phyloP scores from a whole-genome alignment of 1,284 basidiomycete species.

The Ceratobasidium sp. region DNA sequence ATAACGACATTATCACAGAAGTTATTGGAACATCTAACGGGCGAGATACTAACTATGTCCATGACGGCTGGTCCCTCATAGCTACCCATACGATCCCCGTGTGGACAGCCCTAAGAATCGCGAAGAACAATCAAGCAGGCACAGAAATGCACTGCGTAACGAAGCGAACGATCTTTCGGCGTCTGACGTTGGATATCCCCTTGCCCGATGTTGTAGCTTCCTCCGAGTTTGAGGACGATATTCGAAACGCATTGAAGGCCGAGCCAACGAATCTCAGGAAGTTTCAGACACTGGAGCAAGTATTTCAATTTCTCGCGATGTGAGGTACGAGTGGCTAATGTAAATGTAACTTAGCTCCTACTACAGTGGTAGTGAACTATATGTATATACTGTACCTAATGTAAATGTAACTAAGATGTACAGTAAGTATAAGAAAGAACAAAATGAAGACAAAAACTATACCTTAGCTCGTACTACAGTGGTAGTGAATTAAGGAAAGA shows the following conservation, averaged over 20 bases:
- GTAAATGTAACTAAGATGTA: no score
- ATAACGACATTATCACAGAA: conserved; percentile 5
- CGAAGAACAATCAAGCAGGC: conserved; percentile 1
- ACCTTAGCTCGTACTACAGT: no score
- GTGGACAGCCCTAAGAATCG: conserved; percentile 26
- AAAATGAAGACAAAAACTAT: no score
- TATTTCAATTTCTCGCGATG: neutral
- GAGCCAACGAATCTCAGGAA: neutral
- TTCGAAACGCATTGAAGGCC: neutral
- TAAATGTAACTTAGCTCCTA: no score
- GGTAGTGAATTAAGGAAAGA: no score
- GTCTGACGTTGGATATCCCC: neutral
- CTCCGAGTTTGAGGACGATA: neutral
- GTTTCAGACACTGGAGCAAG: neutral
- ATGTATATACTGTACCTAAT: no score
- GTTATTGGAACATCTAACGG: neutral
- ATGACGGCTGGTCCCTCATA: conserved; percentile 31
- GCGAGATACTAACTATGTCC: conserved; percentile 18
- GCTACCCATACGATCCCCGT: neutral
- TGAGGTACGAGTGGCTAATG: no score
- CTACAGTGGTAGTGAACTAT: no score
- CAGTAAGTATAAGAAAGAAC: no score
- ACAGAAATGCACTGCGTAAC: neutral
- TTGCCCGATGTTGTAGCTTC: neutral
- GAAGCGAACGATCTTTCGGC: neutral